Percentiles rank a stretch among this genome's conserved stretches.
Conservation (phyloP, 2,329 filamentous ascomycete genomes). For the Pseudopyrenochaeta lycopersici region DNA sequence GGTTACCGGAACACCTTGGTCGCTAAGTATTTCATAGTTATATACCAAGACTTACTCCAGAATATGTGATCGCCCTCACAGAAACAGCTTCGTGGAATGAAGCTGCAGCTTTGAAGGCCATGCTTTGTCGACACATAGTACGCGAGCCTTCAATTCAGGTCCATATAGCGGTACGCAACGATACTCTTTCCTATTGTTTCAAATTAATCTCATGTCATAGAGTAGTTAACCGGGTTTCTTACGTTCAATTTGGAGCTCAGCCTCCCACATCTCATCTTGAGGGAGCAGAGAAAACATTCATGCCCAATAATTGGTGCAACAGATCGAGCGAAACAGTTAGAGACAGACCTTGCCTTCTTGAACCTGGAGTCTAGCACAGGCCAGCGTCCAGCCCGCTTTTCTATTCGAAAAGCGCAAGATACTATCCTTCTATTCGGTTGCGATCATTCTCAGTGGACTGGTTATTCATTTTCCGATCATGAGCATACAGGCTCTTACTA, state of each 20-base stretch:
- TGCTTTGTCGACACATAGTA: conserved; percentile 7
- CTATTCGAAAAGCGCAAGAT: conserved; percentile 4
- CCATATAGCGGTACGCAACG: conserved; percentile 3
- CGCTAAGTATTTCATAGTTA: conserved; percentile 1
- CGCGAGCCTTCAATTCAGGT: conserved; percentile 4
- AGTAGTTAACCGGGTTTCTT: conserved; percentile 1
- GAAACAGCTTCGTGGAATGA: conserved; percentile 1
- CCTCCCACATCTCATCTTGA: conserved; percentile 3
- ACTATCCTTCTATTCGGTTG: conserved; percentile 11
- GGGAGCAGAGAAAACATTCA: neutral
- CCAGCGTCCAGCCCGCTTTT: neutral
- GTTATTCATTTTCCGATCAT: conserved; percentile 3
- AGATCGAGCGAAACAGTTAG: neutral
- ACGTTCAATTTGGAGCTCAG: conserved; percentile 7
- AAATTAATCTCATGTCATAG: too few relatives aligned
- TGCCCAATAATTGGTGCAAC: neutral
- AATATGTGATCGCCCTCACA: neutral
- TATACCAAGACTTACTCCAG: conserved; percentile 3
- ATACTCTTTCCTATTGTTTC: neutral
- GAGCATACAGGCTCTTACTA: neutral
- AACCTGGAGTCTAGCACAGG: neutral
- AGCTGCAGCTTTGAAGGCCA: conserved; percentile 1
- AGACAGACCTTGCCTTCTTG: neutral
- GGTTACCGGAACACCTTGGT: too few relatives aligned
- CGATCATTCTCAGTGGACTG: conserved; percentile 9